A percentile compares a stretch with the other conserved stretches of the same genome.
These are phyloP conservation scores for Lophiostoma macrostomum DNA, from an alignment of 495 filamentous ascomycete species.

Conservation along the genomic window DNA sequence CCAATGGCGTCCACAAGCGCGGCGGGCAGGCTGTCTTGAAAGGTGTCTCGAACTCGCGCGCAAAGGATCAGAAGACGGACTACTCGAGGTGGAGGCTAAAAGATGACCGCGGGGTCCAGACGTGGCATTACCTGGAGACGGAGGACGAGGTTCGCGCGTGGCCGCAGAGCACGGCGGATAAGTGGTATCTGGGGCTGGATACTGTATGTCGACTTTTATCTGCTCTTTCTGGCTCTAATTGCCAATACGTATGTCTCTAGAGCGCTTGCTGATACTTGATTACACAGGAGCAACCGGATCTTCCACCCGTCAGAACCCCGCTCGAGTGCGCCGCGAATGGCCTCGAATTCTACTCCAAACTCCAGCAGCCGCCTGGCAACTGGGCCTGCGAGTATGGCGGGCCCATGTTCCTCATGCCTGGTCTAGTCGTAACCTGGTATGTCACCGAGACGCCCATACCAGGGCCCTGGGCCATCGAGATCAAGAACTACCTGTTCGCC, in stretches of 20 bases:
- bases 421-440: conserved; percentile 82
- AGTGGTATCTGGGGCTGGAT: conserved; percentile 74
- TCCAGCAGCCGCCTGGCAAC: conserved; percentile 84
- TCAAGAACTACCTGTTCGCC: conserved; percentile 89
- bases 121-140: conserved; percentile 86
- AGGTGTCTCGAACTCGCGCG: background rate
- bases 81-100: conserved; percentile 77
- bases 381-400: conserved; percentile 98
- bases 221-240: background rate
- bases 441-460: conserved; percentile 88
- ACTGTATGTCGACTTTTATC: conserved; percentile 45
- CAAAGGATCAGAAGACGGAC: conserved; percentile 57
- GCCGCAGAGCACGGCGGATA: conserved; percentile 83
- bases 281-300: conserved; percentile 64
- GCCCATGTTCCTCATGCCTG: conserved; percentile 81
- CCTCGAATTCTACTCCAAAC: conserved; percentile 81
- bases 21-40: background rate
- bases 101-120: conserved; percentile 79
- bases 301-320: conserved; percentile 68
- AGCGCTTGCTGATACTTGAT: background rate
- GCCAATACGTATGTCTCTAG: too few species aligned
- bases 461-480: conserved; percentile 76
- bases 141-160: conserved; percentile 71
- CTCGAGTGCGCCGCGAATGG: conserved; percentile 77
- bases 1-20: conserved; percentile 16